A percentile compares a stretch with the other conserved stretches of the same genome.
Evolutionary conservation across 2,329 filamentous ascomycete genomes (phyloP).

Genomic region (Neocucurbitaria cava): DNA sequence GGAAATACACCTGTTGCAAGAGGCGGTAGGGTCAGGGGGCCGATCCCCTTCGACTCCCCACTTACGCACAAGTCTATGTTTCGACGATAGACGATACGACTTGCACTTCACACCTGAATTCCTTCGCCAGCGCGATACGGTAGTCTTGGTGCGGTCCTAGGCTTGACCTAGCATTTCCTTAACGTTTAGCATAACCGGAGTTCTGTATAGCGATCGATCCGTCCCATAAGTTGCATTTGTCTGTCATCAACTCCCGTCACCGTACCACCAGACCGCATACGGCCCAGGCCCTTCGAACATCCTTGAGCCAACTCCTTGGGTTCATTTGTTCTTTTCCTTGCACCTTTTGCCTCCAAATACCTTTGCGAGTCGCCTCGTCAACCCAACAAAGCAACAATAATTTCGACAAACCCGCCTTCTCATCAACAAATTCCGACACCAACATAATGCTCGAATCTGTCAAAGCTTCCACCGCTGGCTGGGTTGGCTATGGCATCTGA

Average conservation of each 20-base stretch:
- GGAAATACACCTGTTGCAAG: slow-evolving; percentile 26
- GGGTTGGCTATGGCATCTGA: neutral
- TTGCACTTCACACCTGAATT: neutral
- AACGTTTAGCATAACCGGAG: slow-evolving; percentile 12
- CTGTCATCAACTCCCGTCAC: neutral
- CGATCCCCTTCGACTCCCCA: slow-evolving; percentile 34
- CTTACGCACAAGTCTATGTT: slow-evolving; percentile 42
- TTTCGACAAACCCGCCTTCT: neutral
- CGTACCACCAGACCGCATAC: neutral
- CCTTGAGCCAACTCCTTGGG: too few species aligned
- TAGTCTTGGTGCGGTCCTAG: neutral
- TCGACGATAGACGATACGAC: slow-evolving; percentile 22
- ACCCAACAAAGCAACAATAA: neutral
- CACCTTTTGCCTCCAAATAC: slow-evolving; percentile 4
- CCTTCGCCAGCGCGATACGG: neutral
- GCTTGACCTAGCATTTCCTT: slow-evolving; percentile 6
- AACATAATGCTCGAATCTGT: slow-evolving; percentile 4
- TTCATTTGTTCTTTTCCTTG: too few species aligned
- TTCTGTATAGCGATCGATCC: slow-evolving; percentile 1
- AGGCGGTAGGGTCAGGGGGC: slow-evolving; percentile 15
- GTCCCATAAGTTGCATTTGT: neutral
- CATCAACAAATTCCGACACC: slow-evolving; percentile 1
- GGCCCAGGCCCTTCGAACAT: neutral
- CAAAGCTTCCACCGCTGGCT: slow-evolving; percentile 15
- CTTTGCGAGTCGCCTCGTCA: neutral